Evolutionary conservation across 78 protist species (phyloP).

Genomic region (Ministeria vibrans): DNA sequence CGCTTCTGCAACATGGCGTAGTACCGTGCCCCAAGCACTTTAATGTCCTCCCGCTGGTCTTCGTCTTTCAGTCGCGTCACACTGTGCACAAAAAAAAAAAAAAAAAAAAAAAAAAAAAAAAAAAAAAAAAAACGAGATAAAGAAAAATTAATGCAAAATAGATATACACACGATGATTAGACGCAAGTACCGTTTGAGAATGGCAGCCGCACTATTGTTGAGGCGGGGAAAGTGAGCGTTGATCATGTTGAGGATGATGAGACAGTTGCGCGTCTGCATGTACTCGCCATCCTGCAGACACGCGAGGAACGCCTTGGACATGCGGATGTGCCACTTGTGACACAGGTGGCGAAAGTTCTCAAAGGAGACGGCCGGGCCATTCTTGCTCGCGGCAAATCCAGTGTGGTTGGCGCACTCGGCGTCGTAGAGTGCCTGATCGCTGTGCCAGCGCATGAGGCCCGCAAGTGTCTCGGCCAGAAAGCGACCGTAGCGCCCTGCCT

Average conservation of each 20-base stretch:
- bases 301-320: not conserved
- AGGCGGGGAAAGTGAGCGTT: not conserved
- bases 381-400: not conserved
- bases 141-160: too few species aligned
- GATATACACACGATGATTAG: too few species aligned
- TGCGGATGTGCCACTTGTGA: not conserved
- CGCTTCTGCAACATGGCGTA: too few species aligned
- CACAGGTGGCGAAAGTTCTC: not conserved
- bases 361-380: not conserved
- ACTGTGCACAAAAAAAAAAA: too few species aligned
- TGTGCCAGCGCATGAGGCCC: not conserved
- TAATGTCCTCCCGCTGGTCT: too few species aligned
- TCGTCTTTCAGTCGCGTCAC: too few species aligned
- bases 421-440: not conserved
- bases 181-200: too few species aligned
- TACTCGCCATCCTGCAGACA: not conserved
- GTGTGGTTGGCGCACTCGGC: not conserved
- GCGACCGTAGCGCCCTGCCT: constrained; percentile 4
- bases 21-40: too few species aligned
- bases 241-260: not conserved
- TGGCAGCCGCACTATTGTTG: too few species aligned
- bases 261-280: not conserved
- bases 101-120: too few species aligned
- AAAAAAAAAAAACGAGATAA: too few species aligned
- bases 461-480: not conserved